phyloP scores from a whole-genome alignment of 73 alveolate genomes.

The Paramecium biaurelia region DNA sequence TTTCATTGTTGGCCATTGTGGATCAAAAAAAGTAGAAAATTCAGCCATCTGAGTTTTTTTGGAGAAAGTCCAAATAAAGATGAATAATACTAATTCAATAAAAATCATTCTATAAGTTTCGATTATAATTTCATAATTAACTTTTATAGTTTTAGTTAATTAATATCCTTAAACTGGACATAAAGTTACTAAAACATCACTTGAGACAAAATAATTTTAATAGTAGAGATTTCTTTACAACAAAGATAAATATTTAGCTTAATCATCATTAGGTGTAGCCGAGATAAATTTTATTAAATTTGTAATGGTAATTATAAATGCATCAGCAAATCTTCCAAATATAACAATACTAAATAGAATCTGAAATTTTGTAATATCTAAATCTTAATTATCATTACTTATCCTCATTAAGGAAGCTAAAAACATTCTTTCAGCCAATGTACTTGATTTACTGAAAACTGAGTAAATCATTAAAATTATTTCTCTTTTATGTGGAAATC shows the following conservation, averaged over 20 bases:
- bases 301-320: neutral
- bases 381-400: neutral
- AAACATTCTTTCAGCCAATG: neutral
- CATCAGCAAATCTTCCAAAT: neutral
- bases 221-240: neutral
- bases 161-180: slow-evolving; percentile 13
- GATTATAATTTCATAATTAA: neutral
- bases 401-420: neutral
- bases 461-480: neutral
- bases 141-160: neutral
- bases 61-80: neutral
- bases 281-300: neutral
- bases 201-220: neutral
- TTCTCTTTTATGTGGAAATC: neutral
- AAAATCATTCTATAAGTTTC: neutral
- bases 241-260: slow-evolving; percentile 10
- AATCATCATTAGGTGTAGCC: neutral
- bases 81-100: neutral
- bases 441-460: neutral
- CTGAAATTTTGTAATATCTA: neutral
- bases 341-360: neutral
- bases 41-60: neutral
- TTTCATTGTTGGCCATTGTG: neutral
- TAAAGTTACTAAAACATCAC: neutral
- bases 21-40: neutral